A percentile compares a stretch with the other conserved stretches of the same genome.
phyloP scores from a whole-genome alignment of 352 stramenopile species.

The Phytopythium boreale region DNA sequence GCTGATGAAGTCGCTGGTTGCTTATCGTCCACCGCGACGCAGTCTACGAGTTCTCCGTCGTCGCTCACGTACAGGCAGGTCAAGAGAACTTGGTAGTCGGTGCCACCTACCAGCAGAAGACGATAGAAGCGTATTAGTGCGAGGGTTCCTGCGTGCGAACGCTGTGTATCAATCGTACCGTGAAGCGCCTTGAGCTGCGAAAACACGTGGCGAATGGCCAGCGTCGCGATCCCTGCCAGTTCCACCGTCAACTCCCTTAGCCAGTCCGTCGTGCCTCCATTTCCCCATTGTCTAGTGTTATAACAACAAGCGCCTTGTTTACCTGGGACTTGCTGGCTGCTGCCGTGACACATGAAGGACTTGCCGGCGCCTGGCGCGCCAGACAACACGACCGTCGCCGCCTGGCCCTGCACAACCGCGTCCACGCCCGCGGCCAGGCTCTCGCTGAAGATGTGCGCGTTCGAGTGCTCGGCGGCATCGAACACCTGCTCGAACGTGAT shows the following conservation, averaged over 20 bases:
- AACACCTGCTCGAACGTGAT: constrained; percentile 79
- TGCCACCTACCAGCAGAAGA: not conserved
- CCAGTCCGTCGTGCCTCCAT: not conserved
- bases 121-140: not conserved
- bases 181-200: constrained; percentile 15
- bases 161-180: not conserved
- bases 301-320: not conserved
- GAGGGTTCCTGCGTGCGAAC: not conserved
- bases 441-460: constrained; percentile 38
- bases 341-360: constrained; percentile 58
- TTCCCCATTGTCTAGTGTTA: not conserved
- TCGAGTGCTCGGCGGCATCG: constrained; percentile 34
- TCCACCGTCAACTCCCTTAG: not conserved
- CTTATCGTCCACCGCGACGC: not conserved
- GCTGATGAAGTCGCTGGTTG: not conserved
- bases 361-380: constrained; percentile 48
- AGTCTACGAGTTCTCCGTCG: constrained; percentile 10
- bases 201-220: constrained; percentile 37
- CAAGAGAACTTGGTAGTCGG: constrained; percentile 13
- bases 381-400: constrained; percentile 42
- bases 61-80: constrained; percentile 10
- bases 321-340: constrained; percentile 19
- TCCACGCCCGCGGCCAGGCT: constrained; percentile 29
- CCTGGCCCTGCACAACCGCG: constrained; percentile 22
- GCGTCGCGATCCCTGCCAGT: constrained; percentile 27